Base-by-base conservation (phyloP, 805 yeast species). In the Sugiyamaella marilandica region DNA sequence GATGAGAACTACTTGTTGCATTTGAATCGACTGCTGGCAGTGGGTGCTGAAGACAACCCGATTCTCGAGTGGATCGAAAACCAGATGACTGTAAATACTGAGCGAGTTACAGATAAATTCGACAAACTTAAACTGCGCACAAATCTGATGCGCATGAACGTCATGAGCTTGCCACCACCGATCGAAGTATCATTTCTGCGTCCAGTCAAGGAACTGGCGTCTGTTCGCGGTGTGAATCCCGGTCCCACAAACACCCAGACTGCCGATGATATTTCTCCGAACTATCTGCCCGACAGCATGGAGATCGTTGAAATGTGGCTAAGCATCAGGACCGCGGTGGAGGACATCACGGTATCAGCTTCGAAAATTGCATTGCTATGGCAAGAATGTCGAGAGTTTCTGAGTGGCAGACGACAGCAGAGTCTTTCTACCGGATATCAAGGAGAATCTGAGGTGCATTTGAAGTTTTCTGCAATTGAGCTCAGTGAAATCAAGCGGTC, bases 31-130 rank as follows among this genome's bases (percentile, higher is more conserved):
- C 69, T 85, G 33, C 65, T 83, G 44, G 87, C 84, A 55, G 69
- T 86, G 33, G 85, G 83, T n/a, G 75, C 78, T 1, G 76, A 72
- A 45, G 83, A 80, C 52, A 84, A 81, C 62, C 92, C 92, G 4
- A 78, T 85, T 5, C 64, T 74, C 19, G 80, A 77, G 50, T 85
- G 89, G 82, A 74, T 85, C 29, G 70, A 75, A 41, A 67, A 77
- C 16, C 84, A 78, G 60, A 73, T 75, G 45, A 69, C 70, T 21
- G 64, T 64, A 16, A 72, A 81, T 54, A 64, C 68, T 7, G 57
- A 61, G 1, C 67, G 70, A 48, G 66, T 81, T 31, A 68, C 69
- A 19, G 73, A 75, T 18, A 71, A 71, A 2, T 76, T 77, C 26
- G 67, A 67, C 16, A 75, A 74, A 49, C 61, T 61, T 41, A 57